Percentiles rank a stretch among this genome's conserved stretches.
Evolutionary conservation across 31 red algal genomes (phyloP).

Genomic region (Asparagopsis taxiformis): DNA sequence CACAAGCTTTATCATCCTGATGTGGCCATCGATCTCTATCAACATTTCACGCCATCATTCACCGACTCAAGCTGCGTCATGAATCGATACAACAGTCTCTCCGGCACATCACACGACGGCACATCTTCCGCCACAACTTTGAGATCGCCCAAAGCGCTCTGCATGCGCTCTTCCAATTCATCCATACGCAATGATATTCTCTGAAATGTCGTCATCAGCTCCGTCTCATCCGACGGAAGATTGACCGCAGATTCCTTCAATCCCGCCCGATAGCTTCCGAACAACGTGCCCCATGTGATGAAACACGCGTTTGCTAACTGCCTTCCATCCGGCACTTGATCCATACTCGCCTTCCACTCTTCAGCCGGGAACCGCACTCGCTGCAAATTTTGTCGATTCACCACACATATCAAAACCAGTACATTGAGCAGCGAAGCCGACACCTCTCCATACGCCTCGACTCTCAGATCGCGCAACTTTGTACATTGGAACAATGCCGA

Average conservation of each 20-base stretch:
- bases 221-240: conserved; percentile 28
- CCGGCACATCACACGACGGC: conserved; percentile 9
- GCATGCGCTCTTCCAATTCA: conserved; percentile 26
- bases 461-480: conserved; percentile 24
- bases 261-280: conserved; percentile 49
- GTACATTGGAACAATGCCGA: conserved; percentile 60
- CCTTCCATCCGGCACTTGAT: background rate
- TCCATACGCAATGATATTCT: conserved; percentile 39
- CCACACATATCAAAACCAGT: conserved; percentile 29
- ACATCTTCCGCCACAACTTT: conserved; percentile 1
- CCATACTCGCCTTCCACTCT: conserved; percentile 15
- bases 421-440: conserved; percentile 9
- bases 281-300: conserved; percentile 47
- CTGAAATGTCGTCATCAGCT: conserved; percentile 34
- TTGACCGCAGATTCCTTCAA: conserved; percentile 60
- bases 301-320: conserved; percentile 18
- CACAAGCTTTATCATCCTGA: too few species aligned
- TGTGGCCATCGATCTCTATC: too few species aligned
- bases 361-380: conserved; percentile 20
- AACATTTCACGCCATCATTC: too few species aligned
- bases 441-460: conserved; percentile 33
- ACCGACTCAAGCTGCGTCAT: conserved; percentile 7
- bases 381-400: conserved; percentile 25
- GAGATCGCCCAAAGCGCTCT: conserved; percentile 6
- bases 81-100: conserved; percentile 3